Percentiles rank a stretch among this genome's conserved stretches.
Evolutionary conservation across 2,329 filamentous ascomycete genomes (phyloP).

Genomic region (Fonsecaea multimorphosa): DNA sequence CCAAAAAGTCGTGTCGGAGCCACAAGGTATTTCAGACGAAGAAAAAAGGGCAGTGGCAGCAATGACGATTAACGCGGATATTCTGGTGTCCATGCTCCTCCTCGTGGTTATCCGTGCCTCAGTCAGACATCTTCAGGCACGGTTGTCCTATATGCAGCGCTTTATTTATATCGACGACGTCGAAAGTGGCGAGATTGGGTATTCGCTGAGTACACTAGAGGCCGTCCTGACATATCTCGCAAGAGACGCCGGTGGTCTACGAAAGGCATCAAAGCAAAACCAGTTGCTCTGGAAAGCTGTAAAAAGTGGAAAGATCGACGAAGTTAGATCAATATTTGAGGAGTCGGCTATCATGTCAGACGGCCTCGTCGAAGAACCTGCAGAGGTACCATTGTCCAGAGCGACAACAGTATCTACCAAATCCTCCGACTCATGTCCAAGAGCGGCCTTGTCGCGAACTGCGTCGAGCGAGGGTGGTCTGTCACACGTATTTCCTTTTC

Average conservation of each 20-base stretch:
- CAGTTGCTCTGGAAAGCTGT: conserved; percentile 85
- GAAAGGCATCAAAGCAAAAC: conserved; percentile 85
- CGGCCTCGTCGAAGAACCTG: conserved; percentile 53
- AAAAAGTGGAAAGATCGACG: conserved; percentile 75
- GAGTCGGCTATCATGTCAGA: conserved; percentile 62
- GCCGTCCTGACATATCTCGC: conserved; percentile 88
- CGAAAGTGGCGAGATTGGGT: conserved; percentile 93
- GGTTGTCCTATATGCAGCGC: conserved; percentile 91
- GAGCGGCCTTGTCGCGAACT: conserved; percentile 44
- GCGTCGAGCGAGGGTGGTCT: conserved; percentile 57
- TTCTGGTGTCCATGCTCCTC: conserved; percentile 86
- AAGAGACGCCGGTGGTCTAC: conserved; percentile 78
- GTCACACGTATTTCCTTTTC: conserved; percentile 90
- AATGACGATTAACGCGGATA: conserved; percentile 81
- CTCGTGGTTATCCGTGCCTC: conserved; percentile 92
- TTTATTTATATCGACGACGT: conserved; percentile 99
- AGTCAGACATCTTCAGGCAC: conserved; percentile 83
- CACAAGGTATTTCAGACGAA: conserved; percentile 48
- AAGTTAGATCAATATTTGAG: conserved; percentile 80
- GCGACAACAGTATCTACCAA: conserved; percentile 30
- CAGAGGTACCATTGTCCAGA: conserved; percentile 35
- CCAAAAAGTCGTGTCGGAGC: conserved; percentile 79
- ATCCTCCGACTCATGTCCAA: conserved; percentile 33
- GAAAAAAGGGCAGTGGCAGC: conserved; percentile 60
- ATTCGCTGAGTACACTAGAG: conserved; percentile 93